A percentile compares a stretch with the other conserved stretches of the same genome.
These are phyloP conservation scores for Phytophthora citrophthora DNA, from an alignment of 352 stramenopile genomes.

Conservation along the genomic window DNA sequence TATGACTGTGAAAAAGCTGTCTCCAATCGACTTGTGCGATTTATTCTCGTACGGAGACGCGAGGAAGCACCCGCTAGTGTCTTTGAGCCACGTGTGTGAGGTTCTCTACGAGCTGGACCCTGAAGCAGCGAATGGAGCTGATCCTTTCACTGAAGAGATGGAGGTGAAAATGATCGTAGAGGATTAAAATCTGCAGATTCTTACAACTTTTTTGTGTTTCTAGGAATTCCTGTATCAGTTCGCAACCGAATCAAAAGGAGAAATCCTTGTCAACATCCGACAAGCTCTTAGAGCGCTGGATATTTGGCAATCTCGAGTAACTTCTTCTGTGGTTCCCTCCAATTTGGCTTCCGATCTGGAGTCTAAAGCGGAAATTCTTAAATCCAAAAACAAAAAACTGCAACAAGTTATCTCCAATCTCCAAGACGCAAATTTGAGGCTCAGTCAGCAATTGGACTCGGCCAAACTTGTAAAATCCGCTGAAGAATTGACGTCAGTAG, in stretches of 20 bases:
- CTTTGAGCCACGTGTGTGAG: conserved; percentile 58
- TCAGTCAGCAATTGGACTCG: conserved; percentile 46
- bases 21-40: conserved; percentile 63
- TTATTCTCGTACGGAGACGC: conserved; percentile 56
- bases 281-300: conserved; percentile 61
- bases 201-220: conserved; percentile 5
- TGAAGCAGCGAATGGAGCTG: conserved; percentile 13
- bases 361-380: conserved; percentile 27
- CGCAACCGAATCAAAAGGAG: conserved; percentile 37
- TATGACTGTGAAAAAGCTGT: conserved; percentile 47
- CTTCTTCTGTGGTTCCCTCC: neutral
- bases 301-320: conserved; percentile 49
- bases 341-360: conserved; percentile 18
- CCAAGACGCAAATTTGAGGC: conserved; percentile 47
- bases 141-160: conserved; percentile 65
- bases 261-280: conserved; percentile 62
- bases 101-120: conserved; percentile 64
- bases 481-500: neutral
- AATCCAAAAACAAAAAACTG: conserved; percentile 59
- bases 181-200: neutral
- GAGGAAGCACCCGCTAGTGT: conserved; percentile 40
- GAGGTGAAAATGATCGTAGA: conserved; percentile 29
- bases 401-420: conserved; percentile 45
- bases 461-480: conserved; percentile 1
- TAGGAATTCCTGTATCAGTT: conserved; percentile 65